Conservation (phyloP, 208 protist species). For the Acanthamoeba quina region DNA sequence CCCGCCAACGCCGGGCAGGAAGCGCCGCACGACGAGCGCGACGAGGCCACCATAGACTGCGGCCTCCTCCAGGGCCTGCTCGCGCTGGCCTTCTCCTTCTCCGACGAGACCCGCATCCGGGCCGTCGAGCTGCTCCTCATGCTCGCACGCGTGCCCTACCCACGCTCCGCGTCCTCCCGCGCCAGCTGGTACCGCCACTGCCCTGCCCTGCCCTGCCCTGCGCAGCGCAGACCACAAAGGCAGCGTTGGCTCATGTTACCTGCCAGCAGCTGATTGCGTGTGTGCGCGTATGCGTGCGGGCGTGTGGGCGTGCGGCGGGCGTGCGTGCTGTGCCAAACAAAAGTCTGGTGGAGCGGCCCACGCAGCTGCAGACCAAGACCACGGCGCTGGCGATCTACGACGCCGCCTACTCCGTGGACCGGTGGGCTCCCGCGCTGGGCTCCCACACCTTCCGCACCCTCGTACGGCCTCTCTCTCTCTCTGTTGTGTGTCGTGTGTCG, state of each 20-base stretch:
- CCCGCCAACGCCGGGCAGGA: neutral
- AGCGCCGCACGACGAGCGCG: neutral
- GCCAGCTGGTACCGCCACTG: neutral
- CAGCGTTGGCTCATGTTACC: neutral
- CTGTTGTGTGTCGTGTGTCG: too few species aligned
- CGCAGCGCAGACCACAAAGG: too few species aligned
- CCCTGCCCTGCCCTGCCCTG: too few species aligned
- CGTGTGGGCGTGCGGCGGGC: neutral
- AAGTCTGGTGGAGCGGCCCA: neutral
- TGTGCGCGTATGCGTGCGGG: neutral
- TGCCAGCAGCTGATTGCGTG: neutral
- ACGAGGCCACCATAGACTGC: neutral
- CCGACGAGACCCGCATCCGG: neutral
- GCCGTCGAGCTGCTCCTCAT: conserved; percentile 15
- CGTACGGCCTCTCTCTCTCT: neutral
- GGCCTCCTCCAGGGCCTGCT: neutral
- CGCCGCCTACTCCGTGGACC: conserved; percentile 1
- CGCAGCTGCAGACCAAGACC: neutral
- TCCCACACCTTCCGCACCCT: neutral
- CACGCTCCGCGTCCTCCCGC: too few species aligned
- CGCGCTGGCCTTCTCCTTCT: neutral
- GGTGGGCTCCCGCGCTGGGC: neutral
- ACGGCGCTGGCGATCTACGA: conserved; percentile 28
- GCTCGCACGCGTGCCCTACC: neutral
- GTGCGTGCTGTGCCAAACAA: too few species aligned